Base-by-base conservation (phyloP, 2,329 filamentous ascomycete genomes). In the Pseudocercospora crystallina region DNA sequence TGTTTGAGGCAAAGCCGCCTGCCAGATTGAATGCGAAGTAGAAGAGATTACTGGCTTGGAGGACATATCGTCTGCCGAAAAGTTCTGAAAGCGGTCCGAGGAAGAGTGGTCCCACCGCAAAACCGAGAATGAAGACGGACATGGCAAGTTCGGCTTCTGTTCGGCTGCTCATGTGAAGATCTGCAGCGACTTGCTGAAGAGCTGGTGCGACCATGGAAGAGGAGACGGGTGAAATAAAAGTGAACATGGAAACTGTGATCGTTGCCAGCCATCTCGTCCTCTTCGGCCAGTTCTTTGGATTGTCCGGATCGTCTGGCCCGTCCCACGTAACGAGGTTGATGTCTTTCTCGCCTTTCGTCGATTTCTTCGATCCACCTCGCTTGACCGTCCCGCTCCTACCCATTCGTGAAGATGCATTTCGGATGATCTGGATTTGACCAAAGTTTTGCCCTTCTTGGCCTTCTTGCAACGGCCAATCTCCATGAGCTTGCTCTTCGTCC, bases 221-320 rank as follows among this genome's bases (percentile, higher is more conserved):
- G 26, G 68, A 68, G 3, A 71, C 67, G 2, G 69, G 69, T 2
- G 68, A 68, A 38, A 71, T 71, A 61, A 71, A 71, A 11, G 67
- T 70, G 53, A 71, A 70, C 29, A 66, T 61, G 2, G 69, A 71
- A 2, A 76, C 71, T 29, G 76, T 70, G 34, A 74, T 56, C 0
- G 73, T 75, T 1, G 70, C 71, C 15, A 69, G 61, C 74, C 74
- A 76, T 60, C 75, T 76, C 29, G 68, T 62, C 47, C 64, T 66
- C 51, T 68, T 68, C 2, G 63, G 60, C 74, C 74, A 76, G 49
- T 76, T 76, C 55, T 75, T 75, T 1, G 75, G 75, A 43, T 78
- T 77, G 17, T 63, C 64, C 9, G 71, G 72, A 51, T 78, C 75
- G 29, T 74, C 65, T 4, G 71, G 66, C 2, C 69, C 68, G 48